Conservation (phyloP, 2,329 filamentous ascomycete species). For the Talaromyces sp. region DNA sequence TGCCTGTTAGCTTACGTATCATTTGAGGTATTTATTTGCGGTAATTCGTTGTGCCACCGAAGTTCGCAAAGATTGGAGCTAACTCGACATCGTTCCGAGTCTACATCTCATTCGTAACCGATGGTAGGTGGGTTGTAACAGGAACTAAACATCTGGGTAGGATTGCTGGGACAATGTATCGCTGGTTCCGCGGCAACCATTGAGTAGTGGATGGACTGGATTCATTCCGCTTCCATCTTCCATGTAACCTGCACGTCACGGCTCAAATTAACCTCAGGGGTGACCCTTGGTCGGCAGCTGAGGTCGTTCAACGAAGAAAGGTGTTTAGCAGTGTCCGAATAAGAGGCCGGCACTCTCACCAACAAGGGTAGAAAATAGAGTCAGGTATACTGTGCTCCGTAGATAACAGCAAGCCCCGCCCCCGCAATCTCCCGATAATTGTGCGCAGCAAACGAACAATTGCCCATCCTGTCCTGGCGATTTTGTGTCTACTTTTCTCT, state of each 20-base stretch:
- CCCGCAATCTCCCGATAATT: conserved; percentile 13
- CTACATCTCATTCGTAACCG: not conserved
- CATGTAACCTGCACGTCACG: conserved; percentile 15
- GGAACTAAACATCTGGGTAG: not conserved
- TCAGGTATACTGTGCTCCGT: conserved; percentile 1
- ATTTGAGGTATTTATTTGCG: conserved; percentile 13
- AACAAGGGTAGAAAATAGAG: not conserved
- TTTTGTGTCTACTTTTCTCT: not conserved
- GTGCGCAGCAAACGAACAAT: not conserved
- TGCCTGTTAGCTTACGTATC: not conserved
- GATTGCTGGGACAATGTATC: not conserved
- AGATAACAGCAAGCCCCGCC: conserved; percentile 11
- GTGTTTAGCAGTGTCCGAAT: not conserved
- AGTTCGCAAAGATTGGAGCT: not conserved
- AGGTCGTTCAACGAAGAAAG: not conserved
- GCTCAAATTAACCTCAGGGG: not conserved
- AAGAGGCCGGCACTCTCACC: not conserved
- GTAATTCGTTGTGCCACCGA: not conserved
- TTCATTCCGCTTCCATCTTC: conserved; percentile 6
- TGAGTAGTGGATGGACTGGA: not conserved
- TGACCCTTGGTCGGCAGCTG: not conserved
- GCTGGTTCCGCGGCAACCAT: not conserved
- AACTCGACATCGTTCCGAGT: conserved; percentile 5
- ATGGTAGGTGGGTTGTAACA: not conserved
- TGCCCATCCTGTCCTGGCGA: not conserved